Evolutionary conservation across 176 grass and related monocot species (phyloP), one percentile per base, ranked within the genome.

Genomic region (Chrysopogon serrulatus): DNA sequence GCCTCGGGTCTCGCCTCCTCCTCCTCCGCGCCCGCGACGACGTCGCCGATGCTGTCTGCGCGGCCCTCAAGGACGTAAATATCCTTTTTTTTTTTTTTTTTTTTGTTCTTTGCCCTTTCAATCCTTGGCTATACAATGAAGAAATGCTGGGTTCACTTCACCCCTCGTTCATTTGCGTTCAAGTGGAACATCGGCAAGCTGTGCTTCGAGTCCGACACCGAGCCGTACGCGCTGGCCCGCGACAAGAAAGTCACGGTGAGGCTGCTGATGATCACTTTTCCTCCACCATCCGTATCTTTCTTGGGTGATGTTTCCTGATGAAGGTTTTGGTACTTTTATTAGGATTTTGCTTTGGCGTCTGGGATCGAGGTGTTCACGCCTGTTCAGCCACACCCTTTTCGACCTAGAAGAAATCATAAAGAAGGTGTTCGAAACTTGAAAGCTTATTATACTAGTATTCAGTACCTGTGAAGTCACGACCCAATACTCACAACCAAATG

Each of bases 111-210:
- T 14, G 0, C 5, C 23, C 1, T 11, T 57, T 4, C 48, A 49
- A 12, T 5, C 48, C 21, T 56, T 15, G 4, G 47, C 4, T 56
- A 12, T 32, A 16, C 6, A 37, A 2, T 72, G 11, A 60, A 49
- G 49, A 70, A 1, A 59, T 71, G 33, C 37, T 64, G 39, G 13
- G 62, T 13, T 63, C 10, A 24, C 9, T 24, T 24, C n/a, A 14
- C 36, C 16, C 40, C n/a, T 19, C 27, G 79, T 83, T 83, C 37
- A 54, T 33, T 76, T 82, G 41, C n/a, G 66, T 85, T 33, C 57
- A 30, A 97, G 96, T 98, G 96, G 93, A 98, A 95, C 68, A 94
- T 98, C 64, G 74, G 77, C 60, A 94, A 93, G 34, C 83, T 95
- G 34, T 98, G 93, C 85, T 98, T 88, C 63, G 96, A 98, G 85